Percentiles rank a stretch among this genome's conserved stretches.
phyloP scores from a whole-genome alignment of 352 stramenopile species.

The Globisporangium iwayamae region DNA sequence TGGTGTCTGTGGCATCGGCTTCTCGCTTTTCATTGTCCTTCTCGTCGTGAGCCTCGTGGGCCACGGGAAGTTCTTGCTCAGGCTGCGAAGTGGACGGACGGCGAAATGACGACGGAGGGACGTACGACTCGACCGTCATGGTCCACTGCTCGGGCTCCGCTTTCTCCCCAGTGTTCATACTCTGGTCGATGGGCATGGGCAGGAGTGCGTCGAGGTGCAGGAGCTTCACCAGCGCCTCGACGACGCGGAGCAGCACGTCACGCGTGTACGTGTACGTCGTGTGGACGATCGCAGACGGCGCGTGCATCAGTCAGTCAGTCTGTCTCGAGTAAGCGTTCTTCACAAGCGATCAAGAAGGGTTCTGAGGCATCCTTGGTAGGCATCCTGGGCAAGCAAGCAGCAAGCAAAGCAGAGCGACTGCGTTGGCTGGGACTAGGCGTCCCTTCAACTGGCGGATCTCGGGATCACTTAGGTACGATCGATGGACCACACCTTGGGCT shows the following conservation, averaged over 20 bases:
- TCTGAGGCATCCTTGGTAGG: neutral
- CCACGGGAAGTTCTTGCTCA: neutral
- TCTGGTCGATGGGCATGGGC: neutral
- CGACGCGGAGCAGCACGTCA: constrained; percentile 13
- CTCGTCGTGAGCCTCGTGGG: neutral
- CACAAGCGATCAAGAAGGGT: neutral
- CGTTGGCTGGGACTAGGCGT: neutral
- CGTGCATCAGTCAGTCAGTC: neutral
- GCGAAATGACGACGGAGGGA: neutral
- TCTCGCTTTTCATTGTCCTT: too few species aligned
- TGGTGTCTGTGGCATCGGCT: too few species aligned
- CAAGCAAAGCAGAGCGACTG: neutral
- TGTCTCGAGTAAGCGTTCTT: neutral
- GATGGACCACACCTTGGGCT: too few species aligned
- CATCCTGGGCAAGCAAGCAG: neutral
- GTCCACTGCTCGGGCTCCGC: constrained; percentile 9
- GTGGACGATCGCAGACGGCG: neutral
- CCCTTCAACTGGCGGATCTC: neutral
- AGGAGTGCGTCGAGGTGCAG: constrained; percentile 18
- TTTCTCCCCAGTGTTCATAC: constrained; percentile 1
- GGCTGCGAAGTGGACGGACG: neutral
- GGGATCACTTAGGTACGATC: too few species aligned
- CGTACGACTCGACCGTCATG: constrained; percentile 8
- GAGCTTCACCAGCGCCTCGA: constrained; percentile 18
- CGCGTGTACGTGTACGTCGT: constrained; percentile 11